Percentiles rank a stretch among this genome's conserved stretches.
Evolutionary conservation across 495 filamentous ascomycete genomes (phyloP).

Genomic region (Endocarpon pusillum): DNA sequence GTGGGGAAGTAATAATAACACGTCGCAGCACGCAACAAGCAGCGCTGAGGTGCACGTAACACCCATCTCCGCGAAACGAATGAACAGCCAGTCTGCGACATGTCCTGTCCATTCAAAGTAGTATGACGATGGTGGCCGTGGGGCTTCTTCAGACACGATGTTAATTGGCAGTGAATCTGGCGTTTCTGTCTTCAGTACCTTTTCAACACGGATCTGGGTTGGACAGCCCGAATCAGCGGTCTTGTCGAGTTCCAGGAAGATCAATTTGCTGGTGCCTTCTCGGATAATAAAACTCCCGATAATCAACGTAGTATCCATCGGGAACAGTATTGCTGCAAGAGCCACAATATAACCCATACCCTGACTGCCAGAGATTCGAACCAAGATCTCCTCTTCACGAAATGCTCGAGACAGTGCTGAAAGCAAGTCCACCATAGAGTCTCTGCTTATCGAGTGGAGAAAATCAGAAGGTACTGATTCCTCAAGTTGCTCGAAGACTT

Average conservation of each 20-base stretch:
- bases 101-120: no score
- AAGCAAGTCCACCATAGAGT: neutral
- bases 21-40: no score
- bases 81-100: no score
- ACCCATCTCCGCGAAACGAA: no score
- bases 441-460: neutral
- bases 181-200: no score
- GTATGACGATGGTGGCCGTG: no score
- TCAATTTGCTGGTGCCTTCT: neutral
- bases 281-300: neutral
- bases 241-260: neutral
- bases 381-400: neutral
- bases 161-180: no score
- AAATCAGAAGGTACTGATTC: neutral
- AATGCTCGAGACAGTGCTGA: neutral
- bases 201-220: no score
- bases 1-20: no score
- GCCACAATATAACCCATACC: neutral
- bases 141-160: no score
- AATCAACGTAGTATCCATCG: neutral
- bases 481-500: neutral
- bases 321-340: neutral
- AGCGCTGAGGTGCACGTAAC: no score
- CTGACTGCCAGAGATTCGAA: neutral
- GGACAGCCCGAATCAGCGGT: no score